Conservation (phyloP, 352 stramenopile species). For the Pythium periplocum region DNA sequence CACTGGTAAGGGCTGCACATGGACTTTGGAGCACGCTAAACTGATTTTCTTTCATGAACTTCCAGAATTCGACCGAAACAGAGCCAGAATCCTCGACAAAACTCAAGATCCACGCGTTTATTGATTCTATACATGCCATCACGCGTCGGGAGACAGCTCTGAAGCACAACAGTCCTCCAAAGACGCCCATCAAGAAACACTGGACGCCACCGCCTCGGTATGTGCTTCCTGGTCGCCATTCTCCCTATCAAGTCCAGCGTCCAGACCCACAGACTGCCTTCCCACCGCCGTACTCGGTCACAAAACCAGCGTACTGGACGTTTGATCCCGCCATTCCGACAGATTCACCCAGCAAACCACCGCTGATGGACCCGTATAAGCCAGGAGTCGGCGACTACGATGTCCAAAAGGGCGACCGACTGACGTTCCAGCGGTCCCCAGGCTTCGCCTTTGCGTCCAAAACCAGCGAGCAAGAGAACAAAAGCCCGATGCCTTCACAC, state of each 20-base stretch:
- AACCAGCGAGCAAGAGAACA: slow-evolving; percentile 5
- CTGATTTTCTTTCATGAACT: too few relatives aligned
- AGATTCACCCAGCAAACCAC: slow-evolving; percentile 7
- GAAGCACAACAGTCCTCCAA: neutral
- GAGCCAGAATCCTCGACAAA: neutral
- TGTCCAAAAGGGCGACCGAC: slow-evolving; percentile 30
- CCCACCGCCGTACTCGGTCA: slow-evolving; percentile 13
- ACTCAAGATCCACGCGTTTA: slow-evolving; percentile 13
- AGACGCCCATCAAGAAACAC: too few relatives aligned
- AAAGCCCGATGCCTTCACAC: neutral
- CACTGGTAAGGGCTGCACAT: neutral
- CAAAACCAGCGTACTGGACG: slow-evolving; percentile 18
- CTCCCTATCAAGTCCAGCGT: neutral
- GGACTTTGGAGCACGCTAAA: too few relatives aligned
- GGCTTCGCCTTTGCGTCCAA: slow-evolving; percentile 30
- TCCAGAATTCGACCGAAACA: neutral
- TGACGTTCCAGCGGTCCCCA: slow-evolving; percentile 33
- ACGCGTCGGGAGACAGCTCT: neutral
- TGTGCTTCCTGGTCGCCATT: too few relatives aligned
- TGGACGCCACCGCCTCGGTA: too few relatives aligned
- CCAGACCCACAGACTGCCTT: slow-evolving; percentile 10
- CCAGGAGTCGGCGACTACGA: slow-evolving; percentile 50
- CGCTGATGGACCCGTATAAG: slow-evolving; percentile 9
- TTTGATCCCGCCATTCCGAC: slow-evolving; percentile 17
- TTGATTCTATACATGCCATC: slow-evolving; percentile 2